Conservation (phyloP, 2,329 filamentous ascomycete species). For the Alternaria sp. region DNA sequence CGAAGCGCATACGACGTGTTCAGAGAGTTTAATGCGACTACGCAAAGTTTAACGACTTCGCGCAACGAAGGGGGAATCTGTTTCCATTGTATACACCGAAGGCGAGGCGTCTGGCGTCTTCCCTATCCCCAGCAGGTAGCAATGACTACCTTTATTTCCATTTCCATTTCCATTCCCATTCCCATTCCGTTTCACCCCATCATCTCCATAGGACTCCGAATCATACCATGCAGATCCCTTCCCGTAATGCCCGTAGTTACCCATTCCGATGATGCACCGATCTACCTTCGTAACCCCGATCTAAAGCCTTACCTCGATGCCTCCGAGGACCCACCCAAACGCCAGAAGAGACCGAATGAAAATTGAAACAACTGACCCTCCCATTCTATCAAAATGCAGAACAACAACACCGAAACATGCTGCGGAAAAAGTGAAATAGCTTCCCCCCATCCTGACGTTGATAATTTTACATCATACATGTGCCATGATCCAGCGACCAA, state of each 20-base stretch:
- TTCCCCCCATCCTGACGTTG: conserved; percentile 38
- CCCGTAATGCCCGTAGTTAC: conserved; percentile 6
- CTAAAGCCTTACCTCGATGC: conserved; percentile 8
- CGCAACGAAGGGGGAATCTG: neutral
- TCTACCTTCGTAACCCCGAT: conserved; percentile 7
- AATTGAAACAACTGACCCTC: conserved; percentile 23
- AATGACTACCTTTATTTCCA: conserved; percentile 11
- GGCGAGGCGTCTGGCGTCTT: conserved; percentile 20
- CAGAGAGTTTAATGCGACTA: neutral
- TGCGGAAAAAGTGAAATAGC: conserved; percentile 49
- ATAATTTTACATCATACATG: conserved; percentile 34
- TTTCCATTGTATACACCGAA: conserved; percentile 18
- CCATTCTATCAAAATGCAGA: neutral
- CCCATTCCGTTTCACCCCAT: neutral
- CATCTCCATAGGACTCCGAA: conserved; percentile 9
- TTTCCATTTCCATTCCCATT: conserved; percentile 2
- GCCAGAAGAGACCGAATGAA: conserved; percentile 17
- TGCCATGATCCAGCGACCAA: conserved; percentile 5
- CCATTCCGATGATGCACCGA: conserved; percentile 4
- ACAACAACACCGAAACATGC: conserved; percentile 13
- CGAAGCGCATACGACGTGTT: neutral
- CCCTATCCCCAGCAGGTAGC: conserved; percentile 5
- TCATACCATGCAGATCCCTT: conserved; percentile 24
- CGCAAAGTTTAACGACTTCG: conserved; percentile 1
- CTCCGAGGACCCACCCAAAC: conserved; percentile 10